Conservation (phyloP, 208 protist species). For the Pavlovales sp. region DNA sequence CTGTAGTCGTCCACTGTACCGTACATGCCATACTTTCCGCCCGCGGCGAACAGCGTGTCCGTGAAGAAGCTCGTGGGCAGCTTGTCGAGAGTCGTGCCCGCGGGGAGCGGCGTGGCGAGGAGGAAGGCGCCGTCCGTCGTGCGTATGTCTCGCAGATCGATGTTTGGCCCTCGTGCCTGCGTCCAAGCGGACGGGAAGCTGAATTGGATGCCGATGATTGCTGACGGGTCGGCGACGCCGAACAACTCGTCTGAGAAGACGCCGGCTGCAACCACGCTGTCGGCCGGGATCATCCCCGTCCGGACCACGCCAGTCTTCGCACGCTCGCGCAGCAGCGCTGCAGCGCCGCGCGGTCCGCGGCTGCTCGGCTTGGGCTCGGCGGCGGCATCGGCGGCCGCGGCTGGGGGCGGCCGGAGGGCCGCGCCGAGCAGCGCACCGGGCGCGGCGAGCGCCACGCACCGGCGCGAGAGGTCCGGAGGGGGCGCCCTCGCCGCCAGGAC, state of each 20-base stretch:
- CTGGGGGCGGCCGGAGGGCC: too few relatives aligned
- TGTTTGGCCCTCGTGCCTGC: not conserved
- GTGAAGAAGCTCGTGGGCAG: not conserved
- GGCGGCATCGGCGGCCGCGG: too few relatives aligned
- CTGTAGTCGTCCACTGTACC: not conserved
- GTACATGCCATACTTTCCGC: conserved; percentile 16
- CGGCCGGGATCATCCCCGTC: not conserved
- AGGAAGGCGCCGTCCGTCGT: conserved; percentile 10
- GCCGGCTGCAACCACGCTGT: not conserved
- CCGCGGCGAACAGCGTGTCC: conserved; percentile 3
- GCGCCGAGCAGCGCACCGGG: too few relatives aligned
- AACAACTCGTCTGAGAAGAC: not conserved
- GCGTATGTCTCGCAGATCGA: conserved; percentile 16
- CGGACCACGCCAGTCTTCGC: not conserved
- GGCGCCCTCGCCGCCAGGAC: too few relatives aligned
- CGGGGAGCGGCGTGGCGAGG: not conserved
- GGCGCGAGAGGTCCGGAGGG: too few relatives aligned
- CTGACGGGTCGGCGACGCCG: not conserved
- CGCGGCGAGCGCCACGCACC: too few relatives aligned
- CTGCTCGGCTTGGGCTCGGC: too few relatives aligned
- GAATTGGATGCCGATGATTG: not conserved
- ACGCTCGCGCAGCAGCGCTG: not conserved
- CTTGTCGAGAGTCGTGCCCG: not conserved
- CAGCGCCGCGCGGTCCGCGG: too few relatives aligned
- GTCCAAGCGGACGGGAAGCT: not conserved